These are phyloP conservation scores for Beauveria brongniartii DNA, from an alignment of 2,329 filamentous ascomycete genomes.

Conservation along the genomic window DNA sequence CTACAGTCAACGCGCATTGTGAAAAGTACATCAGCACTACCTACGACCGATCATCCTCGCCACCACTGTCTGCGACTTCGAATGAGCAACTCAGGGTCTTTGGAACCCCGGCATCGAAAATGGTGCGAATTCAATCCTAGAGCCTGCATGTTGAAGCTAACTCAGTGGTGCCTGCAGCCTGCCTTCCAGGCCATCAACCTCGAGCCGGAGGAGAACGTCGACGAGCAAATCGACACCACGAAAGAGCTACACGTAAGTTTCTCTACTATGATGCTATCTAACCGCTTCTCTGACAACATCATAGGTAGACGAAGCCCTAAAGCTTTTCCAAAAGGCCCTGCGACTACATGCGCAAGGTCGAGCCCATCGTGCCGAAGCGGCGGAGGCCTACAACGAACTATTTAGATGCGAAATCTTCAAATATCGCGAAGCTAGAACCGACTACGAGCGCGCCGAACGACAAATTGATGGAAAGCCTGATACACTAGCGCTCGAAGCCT, in stretches of 20 bases:
- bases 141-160: constrained; percentile 6
- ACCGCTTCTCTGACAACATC: background rate
- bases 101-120: constrained; percentile 9
- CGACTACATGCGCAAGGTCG: constrained; percentile 87
- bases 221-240: constrained; percentile 89
- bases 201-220: constrained; percentile 81
- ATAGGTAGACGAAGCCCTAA: constrained; percentile 87
- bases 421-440: constrained; percentile 78
- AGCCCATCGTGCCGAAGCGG: constrained; percentile 64
- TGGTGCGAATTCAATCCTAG: background rate
- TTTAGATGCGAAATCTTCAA: constrained; percentile 92
- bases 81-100: background rate
- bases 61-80: background rate
- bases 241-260: constrained; percentile 70
- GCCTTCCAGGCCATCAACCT: constrained; percentile 86
- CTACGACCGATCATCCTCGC: background rate
- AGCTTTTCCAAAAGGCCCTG: constrained; percentile 84
- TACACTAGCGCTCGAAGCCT: constrained; percentile 34
- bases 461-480: constrained; percentile 41
- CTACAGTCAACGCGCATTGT: background rate
- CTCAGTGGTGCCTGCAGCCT: constrained; percentile 31
- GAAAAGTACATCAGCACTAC: background rate
- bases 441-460: constrained; percentile 65
- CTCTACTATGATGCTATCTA: background rate
- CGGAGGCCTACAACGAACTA: constrained; percentile 72